Evolutionary conservation across 805 yeast species (phyloP).

Genomic region (Cyberlindnera japonica): DNA sequence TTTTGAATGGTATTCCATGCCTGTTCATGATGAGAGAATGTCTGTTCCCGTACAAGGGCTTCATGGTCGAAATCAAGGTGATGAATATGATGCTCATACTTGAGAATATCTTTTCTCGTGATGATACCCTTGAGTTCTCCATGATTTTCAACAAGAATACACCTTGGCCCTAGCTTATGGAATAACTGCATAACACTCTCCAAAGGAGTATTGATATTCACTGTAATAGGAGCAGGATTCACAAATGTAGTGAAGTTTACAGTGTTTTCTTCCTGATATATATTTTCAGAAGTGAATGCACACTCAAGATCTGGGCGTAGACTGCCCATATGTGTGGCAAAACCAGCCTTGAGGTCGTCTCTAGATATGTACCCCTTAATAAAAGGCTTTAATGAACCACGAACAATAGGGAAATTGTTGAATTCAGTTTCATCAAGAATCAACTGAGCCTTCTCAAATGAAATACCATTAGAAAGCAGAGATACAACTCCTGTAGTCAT

Average conservation of each 20-base stretch:
- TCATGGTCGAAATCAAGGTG: slow-evolving; percentile 10
- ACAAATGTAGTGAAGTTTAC: slow-evolving; percentile 33
- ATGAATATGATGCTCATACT: slow-evolving; percentile 44
- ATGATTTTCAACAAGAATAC: slow-evolving; percentile 59
- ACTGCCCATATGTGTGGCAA: slow-evolving; percentile 31
- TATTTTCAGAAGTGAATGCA: slow-evolving; percentile 4
- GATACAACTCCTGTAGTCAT: slow-evolving; percentile 50
- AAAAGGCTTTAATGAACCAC: slow-evolving; percentile 33
- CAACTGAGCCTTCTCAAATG: slow-evolving; percentile 32
- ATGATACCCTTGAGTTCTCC: slow-evolving; percentile 71
- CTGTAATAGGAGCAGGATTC: slow-evolving; percentile 59
- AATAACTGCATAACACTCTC: slow-evolving; percentile 66
- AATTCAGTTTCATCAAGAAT: slow-evolving; percentile 34
- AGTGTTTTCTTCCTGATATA: slow-evolving; percentile 10
- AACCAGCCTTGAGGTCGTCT: slow-evolving; percentile 35
- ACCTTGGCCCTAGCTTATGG: slow-evolving; percentile 74
- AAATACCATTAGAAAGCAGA: slow-evolving; percentile 36
- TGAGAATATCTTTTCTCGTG: slow-evolving; percentile 78
- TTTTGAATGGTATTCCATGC: slow-evolving; percentile 17
- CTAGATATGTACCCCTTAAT: slow-evolving; percentile 46
- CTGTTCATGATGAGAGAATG: slow-evolving; percentile 12
- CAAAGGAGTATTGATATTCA: slow-evolving; percentile 49
- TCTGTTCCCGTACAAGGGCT: slow-evolving; percentile 10
- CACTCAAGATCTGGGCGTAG: slow-evolving; percentile 19
- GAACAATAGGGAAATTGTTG: slow-evolving; percentile 54